These are phyloP conservation scores for Blastocystis sp. DNA, from an alignment of 352 stramenopile genomes.

Conservation along the genomic window DNA sequence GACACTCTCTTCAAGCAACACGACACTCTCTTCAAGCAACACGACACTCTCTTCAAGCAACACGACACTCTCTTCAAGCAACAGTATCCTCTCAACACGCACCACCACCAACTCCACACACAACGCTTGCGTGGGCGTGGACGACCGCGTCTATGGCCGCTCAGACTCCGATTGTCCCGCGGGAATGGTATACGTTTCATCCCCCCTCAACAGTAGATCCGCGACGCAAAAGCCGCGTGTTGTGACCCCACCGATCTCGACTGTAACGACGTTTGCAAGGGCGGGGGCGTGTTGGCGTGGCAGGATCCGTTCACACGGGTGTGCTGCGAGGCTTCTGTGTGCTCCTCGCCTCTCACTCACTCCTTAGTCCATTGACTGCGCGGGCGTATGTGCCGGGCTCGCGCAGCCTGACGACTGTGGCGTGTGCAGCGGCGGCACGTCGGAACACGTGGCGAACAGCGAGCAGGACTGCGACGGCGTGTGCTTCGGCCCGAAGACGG, in stretches of 20 bases:
- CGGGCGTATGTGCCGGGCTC: constrained; percentile 3
- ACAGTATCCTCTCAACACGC: no score
- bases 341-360: not conserved
- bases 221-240: not conserved
- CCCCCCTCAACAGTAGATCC: not conserved
- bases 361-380: constrained; percentile 28
- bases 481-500: constrained; percentile 8
- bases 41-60: no score
- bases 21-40: no score
- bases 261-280: constrained; percentile 5
- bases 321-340: not conserved
- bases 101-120: no score
- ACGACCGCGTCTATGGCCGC: constrained; percentile 13
- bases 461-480: constrained; percentile 34
- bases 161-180: not conserved
- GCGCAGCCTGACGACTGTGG: constrained; percentile 25
- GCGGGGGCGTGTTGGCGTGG: not conserved
- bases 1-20: no score
- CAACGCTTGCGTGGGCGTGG: constrained; percentile 1
- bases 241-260: constrained; percentile 12
- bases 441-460: constrained; percentile 38
- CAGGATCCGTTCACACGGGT: no score
- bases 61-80: no score
- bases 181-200: not conserved
- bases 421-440: constrained; percentile 53